These are phyloP conservation scores for Tricholoma sp. DNA, from an alignment of 768 basidiomycete genomes.

Conservation along the genomic window DNA sequence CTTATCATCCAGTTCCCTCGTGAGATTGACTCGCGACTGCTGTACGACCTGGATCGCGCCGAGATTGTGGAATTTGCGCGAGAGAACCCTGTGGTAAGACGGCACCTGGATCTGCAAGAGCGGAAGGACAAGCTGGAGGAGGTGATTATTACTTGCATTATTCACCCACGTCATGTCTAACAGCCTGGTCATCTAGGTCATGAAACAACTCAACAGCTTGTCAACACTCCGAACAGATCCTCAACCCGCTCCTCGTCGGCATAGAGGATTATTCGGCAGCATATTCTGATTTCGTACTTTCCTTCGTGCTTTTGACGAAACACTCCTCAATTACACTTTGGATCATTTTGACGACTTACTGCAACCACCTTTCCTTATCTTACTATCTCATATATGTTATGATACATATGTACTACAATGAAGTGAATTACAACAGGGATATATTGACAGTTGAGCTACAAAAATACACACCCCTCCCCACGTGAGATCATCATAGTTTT, in stretches of 20 bases:
- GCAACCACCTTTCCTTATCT: constrained; percentile 6
- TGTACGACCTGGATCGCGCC: constrained; percentile 88
- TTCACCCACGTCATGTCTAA: neutral
- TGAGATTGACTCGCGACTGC: constrained; percentile 89
- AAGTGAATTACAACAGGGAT: constrained; percentile 7
- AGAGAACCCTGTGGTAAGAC: constrained; percentile 86
- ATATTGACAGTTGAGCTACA: constrained; percentile 2
- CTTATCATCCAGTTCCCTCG: constrained; percentile 72
- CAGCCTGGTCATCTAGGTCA: constrained; percentile 51
- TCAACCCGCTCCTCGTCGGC: constrained; percentile 65
- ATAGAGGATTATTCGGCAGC: constrained; percentile 73
- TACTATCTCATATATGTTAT: constrained; percentile 2
- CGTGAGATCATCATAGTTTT: constrained; percentile 35
- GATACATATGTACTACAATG: constrained; percentile 1
- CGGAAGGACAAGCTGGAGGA: constrained; percentile 97
- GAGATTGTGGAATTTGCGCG: constrained; percentile 91
- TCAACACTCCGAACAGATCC: constrained; percentile 84
- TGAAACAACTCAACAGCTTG: constrained; percentile 91
- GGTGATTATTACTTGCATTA: constrained; percentile 34
- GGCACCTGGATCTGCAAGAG: constrained; percentile 91
- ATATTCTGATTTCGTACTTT: constrained; percentile 46
- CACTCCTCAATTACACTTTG: neutral
- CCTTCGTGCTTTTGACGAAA: neutral
- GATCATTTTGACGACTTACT: constrained; percentile 6
- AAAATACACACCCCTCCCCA: neutral